phyloP scores from a whole-genome alignment of 495 filamentous ascomycete species.

The Darksidea phi region DNA sequence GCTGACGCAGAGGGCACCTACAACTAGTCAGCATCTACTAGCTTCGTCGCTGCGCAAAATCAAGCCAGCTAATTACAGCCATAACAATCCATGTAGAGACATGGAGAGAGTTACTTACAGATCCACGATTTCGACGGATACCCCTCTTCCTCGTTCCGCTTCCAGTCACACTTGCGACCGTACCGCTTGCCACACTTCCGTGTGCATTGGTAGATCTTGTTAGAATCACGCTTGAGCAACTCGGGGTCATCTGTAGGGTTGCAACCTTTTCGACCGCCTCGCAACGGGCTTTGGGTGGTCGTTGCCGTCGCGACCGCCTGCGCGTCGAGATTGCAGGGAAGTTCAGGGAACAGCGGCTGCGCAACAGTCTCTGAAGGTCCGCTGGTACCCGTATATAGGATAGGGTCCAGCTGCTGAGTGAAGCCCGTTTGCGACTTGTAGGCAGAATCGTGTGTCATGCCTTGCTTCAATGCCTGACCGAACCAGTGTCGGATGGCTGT shows the following conservation, averaged over 20 bases:
- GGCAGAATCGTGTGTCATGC: slow-evolving; percentile 29
- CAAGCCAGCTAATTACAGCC: too few species aligned
- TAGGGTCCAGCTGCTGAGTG: slow-evolving; percentile 5
- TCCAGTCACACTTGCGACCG: slow-evolving; percentile 38
- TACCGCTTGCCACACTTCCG: slow-evolving; percentile 36
- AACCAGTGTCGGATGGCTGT: slow-evolving; percentile 33
- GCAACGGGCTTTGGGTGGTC: neutral
- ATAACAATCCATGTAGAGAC: too few species aligned
- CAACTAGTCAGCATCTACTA: too few species aligned
- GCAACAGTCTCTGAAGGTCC: neutral
- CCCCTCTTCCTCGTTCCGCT: slow-evolving; percentile 36
- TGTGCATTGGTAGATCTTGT: slow-evolving; percentile 36
- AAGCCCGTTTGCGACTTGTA: slow-evolving; percentile 33
- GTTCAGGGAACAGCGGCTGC: too few species aligned
- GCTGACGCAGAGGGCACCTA: slow-evolving; percentile 11
- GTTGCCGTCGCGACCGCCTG: neutral
- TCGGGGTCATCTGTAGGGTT: slow-evolving; percentile 21
- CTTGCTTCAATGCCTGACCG: slow-evolving; percentile 31
- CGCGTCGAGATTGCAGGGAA: slow-evolving; percentile 12
- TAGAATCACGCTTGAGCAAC: slow-evolving; percentile 21
- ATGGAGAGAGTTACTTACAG: slow-evolving; percentile 13
- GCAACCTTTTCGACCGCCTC: slow-evolving; percentile 29
- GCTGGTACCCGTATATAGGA: neutral
- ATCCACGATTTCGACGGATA: slow-evolving; percentile 35
- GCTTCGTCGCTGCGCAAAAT: too few species aligned